A percentile compares a stretch with the other conserved stretches of the same genome.
phyloP scores from a whole-genome alignment of 495 filamentous ascomycete genomes.

The Choiromyces venosus region DNA sequence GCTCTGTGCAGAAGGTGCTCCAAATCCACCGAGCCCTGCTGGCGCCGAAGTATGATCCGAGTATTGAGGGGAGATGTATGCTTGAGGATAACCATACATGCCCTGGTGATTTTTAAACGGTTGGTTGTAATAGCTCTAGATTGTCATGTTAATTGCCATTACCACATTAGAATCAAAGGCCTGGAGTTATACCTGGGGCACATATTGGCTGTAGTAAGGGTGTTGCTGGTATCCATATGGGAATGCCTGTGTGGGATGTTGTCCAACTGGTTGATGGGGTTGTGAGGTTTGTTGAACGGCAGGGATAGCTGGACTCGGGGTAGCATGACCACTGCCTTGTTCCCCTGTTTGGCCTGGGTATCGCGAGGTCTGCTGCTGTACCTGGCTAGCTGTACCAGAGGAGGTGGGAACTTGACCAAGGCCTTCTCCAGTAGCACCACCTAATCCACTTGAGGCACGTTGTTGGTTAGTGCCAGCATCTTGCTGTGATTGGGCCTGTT shows the following conservation, averaged over 20 bases:
- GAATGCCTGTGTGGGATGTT: constrained; percentile 39
- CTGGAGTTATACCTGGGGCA: constrained; percentile 34
- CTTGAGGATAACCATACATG: constrained; percentile 41
- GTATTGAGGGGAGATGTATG: constrained; percentile 38
- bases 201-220: constrained; percentile 40
- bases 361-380: constrained; percentile 55
- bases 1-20: constrained; percentile 39
- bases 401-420: constrained; percentile 70
- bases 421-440: constrained; percentile 63
- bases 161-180: background rate
- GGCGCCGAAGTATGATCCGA: constrained; percentile 39
- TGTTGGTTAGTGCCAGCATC: constrained; percentile 66
- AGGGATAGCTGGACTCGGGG: constrained; percentile 74
- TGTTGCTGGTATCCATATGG: constrained; percentile 38
- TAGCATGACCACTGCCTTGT: constrained; percentile 79
- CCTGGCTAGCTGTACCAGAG: constrained; percentile 47
- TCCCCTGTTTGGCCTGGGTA: constrained; percentile 61
- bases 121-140: constrained; percentile 38
- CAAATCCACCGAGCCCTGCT: constrained; percentile 39
- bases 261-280: constrained; percentile 37
- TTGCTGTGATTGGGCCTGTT: constrained; percentile 58
- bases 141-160: constrained; percentile 7
- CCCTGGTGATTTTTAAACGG: constrained; percentile 40
- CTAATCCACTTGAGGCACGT: constrained; percentile 68
- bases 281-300: constrained; percentile 52